Conservation (phyloP, 495 filamentous ascomycete genomes). For the Daldinia childiae region DNA sequence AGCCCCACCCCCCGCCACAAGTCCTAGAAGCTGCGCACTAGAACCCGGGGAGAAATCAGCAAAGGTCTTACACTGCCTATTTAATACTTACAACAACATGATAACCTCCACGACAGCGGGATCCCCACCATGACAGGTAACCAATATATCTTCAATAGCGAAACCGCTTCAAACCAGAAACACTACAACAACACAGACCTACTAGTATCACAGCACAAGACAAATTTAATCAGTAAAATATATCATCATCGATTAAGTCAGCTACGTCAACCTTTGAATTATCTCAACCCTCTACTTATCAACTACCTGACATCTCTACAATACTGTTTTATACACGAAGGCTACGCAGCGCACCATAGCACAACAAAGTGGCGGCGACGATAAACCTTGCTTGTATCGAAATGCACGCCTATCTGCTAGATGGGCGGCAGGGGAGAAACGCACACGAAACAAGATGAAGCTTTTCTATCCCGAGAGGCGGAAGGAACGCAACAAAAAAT, state of each 20-base stretch:
- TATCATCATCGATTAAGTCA: neutral
- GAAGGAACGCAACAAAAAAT: neutral
- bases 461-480: slow-evolving; percentile 15
- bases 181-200: neutral
- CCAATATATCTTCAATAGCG: neutral
- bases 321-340: slow-evolving; percentile 4
- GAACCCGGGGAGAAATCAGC: too few relatives aligned
- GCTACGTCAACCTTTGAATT: neutral
- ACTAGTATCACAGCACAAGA: neutral
- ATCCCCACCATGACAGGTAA: too few relatives aligned
- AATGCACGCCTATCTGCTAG: neutral
- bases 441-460: neutral
- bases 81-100: too few relatives aligned
- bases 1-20: too few relatives aligned
- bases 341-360: neutral
- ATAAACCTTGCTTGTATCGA: slow-evolving; percentile 3
- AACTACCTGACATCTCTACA: neutral
- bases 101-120: too few relatives aligned
- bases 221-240: neutral
- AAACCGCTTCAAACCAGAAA: neutral
- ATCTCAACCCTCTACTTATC: neutral
- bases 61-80: too few relatives aligned
- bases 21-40: too few relatives aligned
- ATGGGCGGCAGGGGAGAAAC: neutral
- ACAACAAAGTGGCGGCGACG: neutral